Evolutionary conservation across 768 basidiomycete genomes (phyloP).

Genomic region (Ephemerocybe angulata): DNA sequence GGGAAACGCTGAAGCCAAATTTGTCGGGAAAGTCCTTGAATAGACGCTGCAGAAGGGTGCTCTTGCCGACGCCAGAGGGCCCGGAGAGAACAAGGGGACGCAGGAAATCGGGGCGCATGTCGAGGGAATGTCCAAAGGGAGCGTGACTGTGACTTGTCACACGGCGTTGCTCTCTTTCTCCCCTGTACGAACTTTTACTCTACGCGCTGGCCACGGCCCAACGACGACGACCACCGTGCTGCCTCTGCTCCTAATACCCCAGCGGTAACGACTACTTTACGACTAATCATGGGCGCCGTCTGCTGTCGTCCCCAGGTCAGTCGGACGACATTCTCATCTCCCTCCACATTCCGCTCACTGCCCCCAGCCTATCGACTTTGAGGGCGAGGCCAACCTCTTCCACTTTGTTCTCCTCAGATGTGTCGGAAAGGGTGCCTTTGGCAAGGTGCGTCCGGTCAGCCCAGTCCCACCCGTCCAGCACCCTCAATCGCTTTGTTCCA

Average conservation of each 20-base stretch:
- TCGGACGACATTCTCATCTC: conserved; percentile 7
- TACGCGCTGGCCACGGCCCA: background rate
- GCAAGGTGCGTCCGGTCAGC: conserved; percentile 63
- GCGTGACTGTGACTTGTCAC: background rate
- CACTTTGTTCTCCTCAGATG: conserved; percentile 93
- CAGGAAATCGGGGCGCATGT: conserved; percentile 30
- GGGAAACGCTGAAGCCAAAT: conserved; percentile 93
- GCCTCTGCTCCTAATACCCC: conserved; percentile 7
- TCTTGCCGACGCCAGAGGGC: conserved; percentile 93
- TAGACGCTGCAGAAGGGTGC: conserved; percentile 79
- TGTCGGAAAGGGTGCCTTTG: conserved; percentile 98
- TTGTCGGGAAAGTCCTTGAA: conserved; percentile 77
- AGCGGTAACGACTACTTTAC: conserved; percentile 24
- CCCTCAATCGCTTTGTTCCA: conserved; percentile 28
- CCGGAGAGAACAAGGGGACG: conserved; percentile 87
- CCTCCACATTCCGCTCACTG: conserved; percentile 1
- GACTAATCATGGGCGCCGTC: conserved; percentile 67
- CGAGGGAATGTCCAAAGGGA: too few relatives aligned
- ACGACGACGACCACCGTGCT: conserved; percentile 4
- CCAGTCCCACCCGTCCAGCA: too few relatives aligned
- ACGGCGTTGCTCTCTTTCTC: background rate
- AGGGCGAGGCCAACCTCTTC: conserved; percentile 93
- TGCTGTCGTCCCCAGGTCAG: conserved; percentile 81
- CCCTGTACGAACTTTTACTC: background rate
- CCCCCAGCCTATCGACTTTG: conserved; percentile 86